These are phyloP conservation scores for Phytophthora parvispora DNA, from an alignment of 352 stramenopile genomes.

Conservation along the genomic window DNA sequence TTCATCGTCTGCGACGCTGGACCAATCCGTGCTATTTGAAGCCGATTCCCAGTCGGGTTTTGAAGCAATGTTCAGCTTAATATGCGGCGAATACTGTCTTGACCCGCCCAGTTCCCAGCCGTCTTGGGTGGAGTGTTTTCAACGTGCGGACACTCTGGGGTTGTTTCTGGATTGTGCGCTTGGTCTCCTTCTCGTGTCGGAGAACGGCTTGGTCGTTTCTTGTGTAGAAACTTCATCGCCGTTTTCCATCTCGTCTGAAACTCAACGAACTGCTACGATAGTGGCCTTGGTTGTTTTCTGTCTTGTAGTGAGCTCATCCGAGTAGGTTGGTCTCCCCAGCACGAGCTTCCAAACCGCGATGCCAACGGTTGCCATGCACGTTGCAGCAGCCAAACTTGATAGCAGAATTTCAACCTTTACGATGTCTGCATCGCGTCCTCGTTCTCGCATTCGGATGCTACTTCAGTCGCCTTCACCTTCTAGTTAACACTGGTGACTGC, in stretches of 20 bases:
- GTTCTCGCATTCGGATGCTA: neutral
- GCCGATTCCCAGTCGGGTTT: conserved; percentile 1
- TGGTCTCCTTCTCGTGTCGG: neutral
- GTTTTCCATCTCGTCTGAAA: no score
- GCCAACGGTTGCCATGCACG: conserved; percentile 1
- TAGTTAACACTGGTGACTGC: neutral
- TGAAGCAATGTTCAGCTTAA: neutral
- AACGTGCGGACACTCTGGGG: neutral
- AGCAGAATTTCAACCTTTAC: conserved; percentile 10
- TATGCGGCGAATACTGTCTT: neutral
- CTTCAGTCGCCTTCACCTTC: neutral
- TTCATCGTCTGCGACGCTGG: conserved; percentile 14
- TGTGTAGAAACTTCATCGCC: no score
- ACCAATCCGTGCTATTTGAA: conserved; percentile 15
- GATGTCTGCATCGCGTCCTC: conserved; percentile 4
- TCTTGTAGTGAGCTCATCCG: neutral
- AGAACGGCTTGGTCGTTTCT: neutral
- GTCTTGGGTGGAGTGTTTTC: neutral
- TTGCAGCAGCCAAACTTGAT: conserved; percentile 9
- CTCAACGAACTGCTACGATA: no score
- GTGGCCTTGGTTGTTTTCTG: neutral
- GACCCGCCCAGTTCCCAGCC: conserved; percentile 1
- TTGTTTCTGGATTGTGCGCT: neutral
- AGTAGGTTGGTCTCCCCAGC: conserved; percentile 1
- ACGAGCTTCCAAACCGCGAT: conserved; percentile 13